Conservation (phyloP, 306 rosid species). For the Dicorynia guianensis region DNA sequence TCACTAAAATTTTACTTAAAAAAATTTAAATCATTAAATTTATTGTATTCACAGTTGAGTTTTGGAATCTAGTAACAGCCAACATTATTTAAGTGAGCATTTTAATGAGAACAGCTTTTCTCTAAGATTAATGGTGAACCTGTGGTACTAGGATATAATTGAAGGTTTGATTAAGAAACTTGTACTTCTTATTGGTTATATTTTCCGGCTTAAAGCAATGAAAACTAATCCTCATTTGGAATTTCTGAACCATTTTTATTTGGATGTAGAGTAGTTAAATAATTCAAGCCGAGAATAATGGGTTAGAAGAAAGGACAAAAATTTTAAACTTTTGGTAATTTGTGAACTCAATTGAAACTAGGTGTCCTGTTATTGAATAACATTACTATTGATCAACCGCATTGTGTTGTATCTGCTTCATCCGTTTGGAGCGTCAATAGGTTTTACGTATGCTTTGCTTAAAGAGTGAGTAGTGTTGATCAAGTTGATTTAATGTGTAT, state of each 20-base stretch:
- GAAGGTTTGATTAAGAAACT: background rate
- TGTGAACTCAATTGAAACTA: background rate
- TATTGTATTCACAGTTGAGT: too few species aligned
- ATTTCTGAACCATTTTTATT: background rate
- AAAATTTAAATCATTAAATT: too few species aligned
- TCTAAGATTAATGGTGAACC: too few species aligned
- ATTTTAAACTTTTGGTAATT: constrained; percentile 15
- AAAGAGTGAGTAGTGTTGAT: background rate
- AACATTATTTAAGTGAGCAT: too few species aligned
- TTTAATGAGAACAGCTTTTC: too few species aligned
- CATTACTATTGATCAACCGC: background rate
- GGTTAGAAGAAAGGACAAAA: background rate
- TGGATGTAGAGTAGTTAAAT: background rate
- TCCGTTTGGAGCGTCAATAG: background rate
- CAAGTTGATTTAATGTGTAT: constrained; percentile 2
- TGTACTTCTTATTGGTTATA: background rate
- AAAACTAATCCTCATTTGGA: background rate
- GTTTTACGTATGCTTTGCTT: constrained; percentile 1
- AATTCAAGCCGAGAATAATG: constrained; percentile 6
- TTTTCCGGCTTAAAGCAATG: background rate
- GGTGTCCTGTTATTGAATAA: constrained; percentile 1
- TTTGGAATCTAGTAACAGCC: too few species aligned
- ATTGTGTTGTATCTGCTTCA: constrained; percentile 22
- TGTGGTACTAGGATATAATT: too few species aligned
- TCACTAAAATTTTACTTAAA: too few species aligned